Evolutionary conservation across 208 protist species (phyloP).

Genomic region (Zelonia costaricensis): DNA sequence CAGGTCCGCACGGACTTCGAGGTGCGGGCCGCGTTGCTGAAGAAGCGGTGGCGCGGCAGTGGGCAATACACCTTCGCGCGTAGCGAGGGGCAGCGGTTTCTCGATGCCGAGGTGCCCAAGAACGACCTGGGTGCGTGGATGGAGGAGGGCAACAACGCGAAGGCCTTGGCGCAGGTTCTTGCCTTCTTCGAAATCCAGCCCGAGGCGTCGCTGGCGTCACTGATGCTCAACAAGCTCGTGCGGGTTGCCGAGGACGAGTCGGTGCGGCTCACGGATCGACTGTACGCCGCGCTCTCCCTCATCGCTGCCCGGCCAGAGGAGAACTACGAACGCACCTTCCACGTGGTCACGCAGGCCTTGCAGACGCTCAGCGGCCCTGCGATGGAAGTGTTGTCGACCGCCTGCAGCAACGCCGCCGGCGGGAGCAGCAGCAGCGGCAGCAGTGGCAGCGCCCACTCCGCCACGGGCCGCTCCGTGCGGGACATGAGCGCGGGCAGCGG

Average conservation of each 20-base stretch:
- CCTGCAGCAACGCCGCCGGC: not conserved
- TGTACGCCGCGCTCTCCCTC: constrained; percentile 44
- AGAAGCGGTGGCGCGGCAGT: constrained; percentile 57
- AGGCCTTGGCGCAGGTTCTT: constrained; percentile 73
- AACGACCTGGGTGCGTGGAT: constrained; percentile 62
- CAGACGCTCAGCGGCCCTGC: constrained; percentile 11
- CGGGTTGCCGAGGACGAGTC: constrained; percentile 55
- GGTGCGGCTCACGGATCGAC: constrained; percentile 9
- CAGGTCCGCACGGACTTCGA: constrained; percentile 44
- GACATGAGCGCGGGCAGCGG: not conserved
- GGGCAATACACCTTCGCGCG: constrained; percentile 69
- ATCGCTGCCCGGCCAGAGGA: constrained; percentile 52
- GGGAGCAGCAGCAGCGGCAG: not conserved
- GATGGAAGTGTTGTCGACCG: not conserved
- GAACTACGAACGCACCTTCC: constrained; percentile 74
- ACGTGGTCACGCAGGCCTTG: constrained; percentile 52
- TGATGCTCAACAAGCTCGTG: constrained; percentile 67
- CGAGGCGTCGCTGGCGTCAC: constrained; percentile 51
- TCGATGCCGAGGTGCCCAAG: constrained; percentile 80
- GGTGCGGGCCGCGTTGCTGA: constrained; percentile 51
- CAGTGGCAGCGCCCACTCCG: not conserved
- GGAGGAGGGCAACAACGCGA: constrained; percentile 65
- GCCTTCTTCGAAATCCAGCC: constrained; percentile 80
- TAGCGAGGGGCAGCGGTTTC: constrained; percentile 72
- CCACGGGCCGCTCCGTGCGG: not conserved